A percentile compares a stretch with the other conserved stretches of the same genome.
Conservation (phyloP, 192 early-diverging fungal species). For the Mortierella claussenii region DNA sequence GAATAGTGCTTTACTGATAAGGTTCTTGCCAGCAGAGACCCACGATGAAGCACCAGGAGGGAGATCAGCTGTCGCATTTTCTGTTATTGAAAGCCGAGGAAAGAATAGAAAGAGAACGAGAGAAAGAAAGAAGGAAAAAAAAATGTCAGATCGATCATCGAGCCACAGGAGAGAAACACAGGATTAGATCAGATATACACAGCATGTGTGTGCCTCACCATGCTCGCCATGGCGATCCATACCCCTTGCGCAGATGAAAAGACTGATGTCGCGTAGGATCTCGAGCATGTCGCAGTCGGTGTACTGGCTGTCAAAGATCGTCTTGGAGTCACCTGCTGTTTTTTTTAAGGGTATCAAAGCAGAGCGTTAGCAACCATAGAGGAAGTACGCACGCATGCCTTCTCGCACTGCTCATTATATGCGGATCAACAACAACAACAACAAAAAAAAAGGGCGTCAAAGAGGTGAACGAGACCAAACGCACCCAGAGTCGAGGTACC, state of each 20-base stretch:
- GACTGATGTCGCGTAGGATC: slow-evolving; percentile 48
- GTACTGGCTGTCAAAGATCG: slow-evolving; percentile 41
- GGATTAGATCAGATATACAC: not conserved
- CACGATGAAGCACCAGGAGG: slow-evolving; percentile 44
- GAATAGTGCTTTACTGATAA: slow-evolving; percentile 35
- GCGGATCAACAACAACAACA: not conserved
- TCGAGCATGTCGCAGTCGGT: slow-evolving; percentile 51
- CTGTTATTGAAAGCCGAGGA: not conserved
- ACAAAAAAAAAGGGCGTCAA: not conserved
- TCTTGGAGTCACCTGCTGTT: not conserved
- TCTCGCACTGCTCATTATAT: too few relatives aligned
- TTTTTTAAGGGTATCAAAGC: not conserved
- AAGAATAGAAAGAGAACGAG: not conserved
- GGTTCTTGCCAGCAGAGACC: slow-evolving; percentile 53
- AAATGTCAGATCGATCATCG: too few relatives aligned
- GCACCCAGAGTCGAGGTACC: slow-evolving; percentile 43
- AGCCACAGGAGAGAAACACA: not conserved
- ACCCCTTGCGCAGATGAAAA: slow-evolving; percentile 43
- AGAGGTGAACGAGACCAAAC: too few relatives aligned
- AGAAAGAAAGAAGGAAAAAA: not conserved
- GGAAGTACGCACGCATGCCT: too few relatives aligned
- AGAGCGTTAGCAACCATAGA: too few relatives aligned
- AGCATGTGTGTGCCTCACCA: slow-evolving; percentile 7
- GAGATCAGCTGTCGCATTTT: slow-evolving; percentile 36
- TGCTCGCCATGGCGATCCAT: slow-evolving; percentile 48